Conservation (phyloP, 345 rosid genomes). For the Passiflora organensis region DNA sequence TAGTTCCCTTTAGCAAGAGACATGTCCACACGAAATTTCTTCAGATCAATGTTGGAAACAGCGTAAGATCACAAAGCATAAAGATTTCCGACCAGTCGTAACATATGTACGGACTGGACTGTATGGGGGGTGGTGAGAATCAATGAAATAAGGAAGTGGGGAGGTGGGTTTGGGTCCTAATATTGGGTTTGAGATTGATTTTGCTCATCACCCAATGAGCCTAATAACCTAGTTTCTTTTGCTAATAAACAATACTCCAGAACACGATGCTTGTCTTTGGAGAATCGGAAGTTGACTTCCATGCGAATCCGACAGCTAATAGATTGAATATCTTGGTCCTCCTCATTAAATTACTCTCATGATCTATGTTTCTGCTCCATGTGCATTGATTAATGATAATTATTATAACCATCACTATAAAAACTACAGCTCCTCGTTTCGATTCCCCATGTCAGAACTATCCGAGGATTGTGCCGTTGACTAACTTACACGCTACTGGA, state of each 20-base stretch:
- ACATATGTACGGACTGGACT: too few species aligned
- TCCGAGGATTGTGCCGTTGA: constrained; percentile 4
- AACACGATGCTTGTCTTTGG: constrained; percentile 6
- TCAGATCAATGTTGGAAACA: too few species aligned
- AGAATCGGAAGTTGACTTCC: constrained; percentile 1
- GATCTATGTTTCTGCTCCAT: constrained; percentile 4
- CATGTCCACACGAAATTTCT: too few species aligned
- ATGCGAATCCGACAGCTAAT: neutral
- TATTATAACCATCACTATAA: neutral
- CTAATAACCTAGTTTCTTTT: too few species aligned
- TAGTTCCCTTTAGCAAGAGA: too few species aligned
- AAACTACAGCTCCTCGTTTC: constrained; percentile 12
- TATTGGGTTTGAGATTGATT: too few species aligned
- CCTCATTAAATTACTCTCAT: neutral
- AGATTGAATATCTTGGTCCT: neutral
- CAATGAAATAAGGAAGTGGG: too few species aligned
- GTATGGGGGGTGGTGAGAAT: too few species aligned
- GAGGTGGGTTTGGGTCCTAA: too few species aligned
- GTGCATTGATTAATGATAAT: neutral
- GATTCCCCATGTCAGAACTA: constrained; percentile 19
- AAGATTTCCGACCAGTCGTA: too few species aligned
- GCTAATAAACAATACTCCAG: neutral
- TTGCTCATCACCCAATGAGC: too few species aligned
- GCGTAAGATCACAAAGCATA: too few species aligned
- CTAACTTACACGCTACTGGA: neutral